Evolutionary conservation across 2,329 filamentous ascomycete species (phyloP), one percentile per base, ranked within the genome.

Genomic region (Aureobasidium subglaciale): DNA sequence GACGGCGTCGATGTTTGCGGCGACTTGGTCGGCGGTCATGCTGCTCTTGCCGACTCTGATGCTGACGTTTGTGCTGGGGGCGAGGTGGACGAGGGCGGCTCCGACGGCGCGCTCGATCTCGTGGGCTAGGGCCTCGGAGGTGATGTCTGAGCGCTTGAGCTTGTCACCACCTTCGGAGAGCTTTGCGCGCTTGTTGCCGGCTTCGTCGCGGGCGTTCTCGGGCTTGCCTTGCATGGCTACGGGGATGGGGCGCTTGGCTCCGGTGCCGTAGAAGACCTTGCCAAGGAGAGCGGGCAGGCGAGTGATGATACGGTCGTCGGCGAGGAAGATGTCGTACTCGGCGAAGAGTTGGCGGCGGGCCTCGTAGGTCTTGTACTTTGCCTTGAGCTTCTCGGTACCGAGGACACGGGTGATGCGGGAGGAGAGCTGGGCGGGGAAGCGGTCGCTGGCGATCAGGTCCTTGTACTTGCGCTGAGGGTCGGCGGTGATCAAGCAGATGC

Each of bases 301-400:
- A 57, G 80, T 81, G 59, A 84, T 75, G 55, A 99, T 87, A 46
- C 93, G 81, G 67, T 96, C 88, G 70, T 99, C 93, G 52, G 88
- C 92, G 56, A 99, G 79, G 75, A 99, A 97, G 56, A 97, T 76
- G 69, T 97, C 93, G 71, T 96, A 90, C 71, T 96, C 89, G 41
- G 83, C 77, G 60, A 86, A 81, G 32, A 99, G 81, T 71, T 93
- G 89, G 61, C 93, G 81, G 71, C 88, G 85, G 53, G 83, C 84
- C 75, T 99, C 93, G 73, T 89, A 99, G 59, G 87, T 83, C 76
- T 87, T 85, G 79, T 87, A 96, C 75, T 93, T 92, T 63, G 85
- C 80, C 75, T 92, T 92, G 64, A 99, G 78, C 72, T 97, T 95
- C 64, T 80, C 79, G 62, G 91, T 75, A 64, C 90, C 90, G 65